phyloP scores from a whole-genome alignment of 2,329 filamentous ascomycete genomes.

The Ophiobolus disseminans region DNA sequence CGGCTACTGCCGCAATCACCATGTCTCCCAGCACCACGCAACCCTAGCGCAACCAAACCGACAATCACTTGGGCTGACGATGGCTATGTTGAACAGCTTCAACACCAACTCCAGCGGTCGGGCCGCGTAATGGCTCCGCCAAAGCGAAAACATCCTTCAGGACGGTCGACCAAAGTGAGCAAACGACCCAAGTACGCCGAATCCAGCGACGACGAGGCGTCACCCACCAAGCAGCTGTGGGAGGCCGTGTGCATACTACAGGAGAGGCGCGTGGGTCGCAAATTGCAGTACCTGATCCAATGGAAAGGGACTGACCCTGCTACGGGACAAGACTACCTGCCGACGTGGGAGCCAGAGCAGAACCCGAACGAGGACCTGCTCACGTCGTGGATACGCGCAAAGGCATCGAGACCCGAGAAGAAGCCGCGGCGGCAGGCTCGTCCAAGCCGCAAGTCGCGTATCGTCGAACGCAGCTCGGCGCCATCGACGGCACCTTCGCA shows the following conservation, averaged over 20 bases:
- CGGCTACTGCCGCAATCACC: constrained; percentile 6
- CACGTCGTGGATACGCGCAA: constrained; percentile 33
- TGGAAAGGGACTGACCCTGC: constrained; percentile 61
- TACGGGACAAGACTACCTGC: constrained; percentile 57
- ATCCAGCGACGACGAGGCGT: constrained; percentile 10
- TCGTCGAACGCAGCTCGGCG: constrained; percentile 27
- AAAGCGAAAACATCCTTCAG: constrained; percentile 30
- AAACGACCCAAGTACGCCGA: constrained; percentile 25
- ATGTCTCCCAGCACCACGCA: constrained; percentile 1
- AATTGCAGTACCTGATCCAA: constrained; percentile 59
- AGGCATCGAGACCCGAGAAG: neutral
- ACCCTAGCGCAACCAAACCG: neutral
- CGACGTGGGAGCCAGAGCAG: constrained; percentile 59
- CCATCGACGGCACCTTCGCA: neutral
- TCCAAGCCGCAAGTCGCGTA: constrained; percentile 12
- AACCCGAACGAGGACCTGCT: constrained; percentile 45
- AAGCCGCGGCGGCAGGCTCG: neutral
- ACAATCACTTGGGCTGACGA: constrained; percentile 19
- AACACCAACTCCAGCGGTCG: constrained; percentile 10
- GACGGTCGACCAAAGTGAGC: constrained; percentile 14
- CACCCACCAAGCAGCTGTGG: constrained; percentile 5
- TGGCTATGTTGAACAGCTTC: constrained; percentile 20
- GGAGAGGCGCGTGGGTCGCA: constrained; percentile 25
- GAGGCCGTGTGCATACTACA: constrained; percentile 24
- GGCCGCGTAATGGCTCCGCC: constrained; percentile 37